phyloP scores from a whole-genome alignment of 1,284 basidiomycete genomes.

The Coniferiporia weirii region DNA sequence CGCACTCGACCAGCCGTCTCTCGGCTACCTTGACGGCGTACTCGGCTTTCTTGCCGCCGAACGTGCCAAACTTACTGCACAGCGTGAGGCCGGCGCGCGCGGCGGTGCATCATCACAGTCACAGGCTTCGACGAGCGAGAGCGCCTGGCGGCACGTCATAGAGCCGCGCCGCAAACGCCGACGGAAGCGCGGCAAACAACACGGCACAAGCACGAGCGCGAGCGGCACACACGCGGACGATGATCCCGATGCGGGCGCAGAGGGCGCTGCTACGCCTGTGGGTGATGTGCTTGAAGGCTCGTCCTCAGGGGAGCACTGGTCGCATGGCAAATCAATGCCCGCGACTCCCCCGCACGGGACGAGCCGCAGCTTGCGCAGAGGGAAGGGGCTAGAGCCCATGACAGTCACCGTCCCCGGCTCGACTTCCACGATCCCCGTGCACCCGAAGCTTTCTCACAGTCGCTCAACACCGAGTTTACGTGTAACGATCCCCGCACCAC shows the following conservation, averaged over 20 bases:
- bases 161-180: conserved; percentile 46
- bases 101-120: conserved; percentile 23
- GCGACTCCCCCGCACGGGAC: conserved; percentile 15
- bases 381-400: conserved; percentile 12
- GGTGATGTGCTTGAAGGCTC: conserved; percentile 14
- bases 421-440: conserved; percentile 9
- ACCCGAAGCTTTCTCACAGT: conserved; percentile 15
- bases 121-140: conserved; percentile 34
- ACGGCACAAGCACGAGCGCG: conserved; percentile 11
- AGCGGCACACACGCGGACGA: conserved; percentile 10
- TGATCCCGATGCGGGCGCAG: conserved; percentile 14
- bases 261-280: conserved; percentile 12
- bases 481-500: conserved; percentile 14
- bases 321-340: conserved; percentile 17
- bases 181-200: conserved; percentile 30
- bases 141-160: conserved; percentile 29
- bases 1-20: conserved; percentile 39
- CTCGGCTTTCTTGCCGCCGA: conserved; percentile 64
- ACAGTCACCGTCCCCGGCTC: conserved; percentile 12
- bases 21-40: conserved; percentile 60
- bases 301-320: conserved; percentile 14
- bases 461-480: conserved; percentile 18
- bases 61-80: conserved; percentile 47
- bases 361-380: conserved; percentile 7
- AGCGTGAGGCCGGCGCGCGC: conserved; percentile 24